Conservation (phyloP, 2,329 filamentous ascomycete species). For the Monilinia fructigena region DNA sequence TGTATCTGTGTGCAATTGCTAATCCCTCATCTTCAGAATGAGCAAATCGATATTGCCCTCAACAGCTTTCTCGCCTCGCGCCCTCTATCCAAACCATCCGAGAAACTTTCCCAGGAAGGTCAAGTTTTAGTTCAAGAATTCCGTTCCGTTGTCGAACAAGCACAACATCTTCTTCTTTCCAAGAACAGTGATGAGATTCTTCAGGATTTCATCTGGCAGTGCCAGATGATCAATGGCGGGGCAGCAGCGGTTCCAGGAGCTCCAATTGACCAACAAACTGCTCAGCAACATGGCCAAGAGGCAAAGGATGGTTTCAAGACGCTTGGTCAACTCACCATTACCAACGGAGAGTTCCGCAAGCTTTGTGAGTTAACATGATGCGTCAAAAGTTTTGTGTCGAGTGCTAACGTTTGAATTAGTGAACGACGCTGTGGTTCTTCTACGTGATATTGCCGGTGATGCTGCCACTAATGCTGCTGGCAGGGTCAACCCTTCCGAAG, state of each 20-base stretch:
- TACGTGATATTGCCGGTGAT: constrained; percentile 90
- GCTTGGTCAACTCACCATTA: constrained; percentile 83
- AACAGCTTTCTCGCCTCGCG: constrained; percentile 80
- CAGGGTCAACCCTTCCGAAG: constrained; percentile 73
- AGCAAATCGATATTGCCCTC: constrained; percentile 85
- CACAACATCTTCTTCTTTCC: constrained; percentile 79
- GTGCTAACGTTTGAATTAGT: constrained; percentile 46
- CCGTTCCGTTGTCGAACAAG: constrained; percentile 75
- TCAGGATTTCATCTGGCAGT: constrained; percentile 97
- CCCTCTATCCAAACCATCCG: constrained; percentile 66
- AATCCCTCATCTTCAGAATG: constrained; percentile 45
- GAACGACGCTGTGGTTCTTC: constrained; percentile 73
- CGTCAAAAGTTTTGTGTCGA: not conserved
- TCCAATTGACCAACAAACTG: constrained; percentile 72
- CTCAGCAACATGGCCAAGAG: constrained; percentile 79
- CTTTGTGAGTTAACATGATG: constrained; percentile 26
- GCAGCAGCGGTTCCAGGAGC: constrained; percentile 60
- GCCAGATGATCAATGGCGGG: constrained; percentile 68
- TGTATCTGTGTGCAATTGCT: constrained; percentile 21
- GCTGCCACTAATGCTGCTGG: constrained; percentile 76
- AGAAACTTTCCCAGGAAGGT: constrained; percentile 79
- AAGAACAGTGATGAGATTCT: constrained; percentile 95
- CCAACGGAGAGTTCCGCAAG: constrained; percentile 72
- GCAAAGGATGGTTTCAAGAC: constrained; percentile 83
- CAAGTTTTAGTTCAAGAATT: constrained; percentile 75